Evolutionary conservation across 345 rosid species (phyloP).

Genomic region (Gossypium raimondii): DNA sequence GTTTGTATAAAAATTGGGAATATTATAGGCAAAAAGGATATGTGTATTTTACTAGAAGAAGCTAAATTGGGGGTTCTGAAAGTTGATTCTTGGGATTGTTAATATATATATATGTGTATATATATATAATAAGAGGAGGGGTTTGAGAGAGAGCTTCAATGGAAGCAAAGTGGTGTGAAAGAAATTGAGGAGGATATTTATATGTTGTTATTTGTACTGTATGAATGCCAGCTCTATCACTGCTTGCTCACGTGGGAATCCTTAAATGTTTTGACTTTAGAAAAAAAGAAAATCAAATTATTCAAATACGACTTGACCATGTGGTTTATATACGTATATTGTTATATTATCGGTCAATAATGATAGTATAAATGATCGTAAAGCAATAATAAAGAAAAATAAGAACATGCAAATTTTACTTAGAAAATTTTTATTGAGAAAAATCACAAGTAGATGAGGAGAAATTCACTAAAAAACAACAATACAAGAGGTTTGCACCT

Average conservation of each 20-base stretch:
- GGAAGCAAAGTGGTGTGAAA: slow-evolving; percentile 12
- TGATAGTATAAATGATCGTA: too few relatives aligned
- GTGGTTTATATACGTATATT: neutral
- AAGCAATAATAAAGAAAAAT: too few relatives aligned
- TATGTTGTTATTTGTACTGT: neutral
- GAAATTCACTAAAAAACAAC: too few relatives aligned
- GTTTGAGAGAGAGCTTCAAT: slow-evolving; percentile 12
- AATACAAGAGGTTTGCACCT: too few relatives aligned
- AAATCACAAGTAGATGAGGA: too few relatives aligned
- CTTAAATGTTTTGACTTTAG: slow-evolving; percentile 14
- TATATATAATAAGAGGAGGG: neutral
- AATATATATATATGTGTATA: too few relatives aligned
- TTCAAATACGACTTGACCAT: slow-evolving; percentile 5
- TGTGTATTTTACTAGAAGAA: slow-evolving; percentile 19
- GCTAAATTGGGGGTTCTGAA: slow-evolving; percentile 9
- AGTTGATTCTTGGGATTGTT: slow-evolving; percentile 15
- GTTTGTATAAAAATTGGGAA: neutral
- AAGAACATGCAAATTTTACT: too few relatives aligned
- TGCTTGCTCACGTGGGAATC: slow-evolving; percentile 42
- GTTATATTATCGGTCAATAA: too few relatives aligned
- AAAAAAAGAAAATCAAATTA: neutral
- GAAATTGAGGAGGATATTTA: neutral
- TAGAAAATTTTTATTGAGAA: too few relatives aligned
- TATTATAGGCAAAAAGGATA: slow-evolving; percentile 11
- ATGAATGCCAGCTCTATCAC: slow-evolving; percentile 27